Conservation (phyloP, 148 eudicot genomes). For the Oxyria digyna region DNA sequence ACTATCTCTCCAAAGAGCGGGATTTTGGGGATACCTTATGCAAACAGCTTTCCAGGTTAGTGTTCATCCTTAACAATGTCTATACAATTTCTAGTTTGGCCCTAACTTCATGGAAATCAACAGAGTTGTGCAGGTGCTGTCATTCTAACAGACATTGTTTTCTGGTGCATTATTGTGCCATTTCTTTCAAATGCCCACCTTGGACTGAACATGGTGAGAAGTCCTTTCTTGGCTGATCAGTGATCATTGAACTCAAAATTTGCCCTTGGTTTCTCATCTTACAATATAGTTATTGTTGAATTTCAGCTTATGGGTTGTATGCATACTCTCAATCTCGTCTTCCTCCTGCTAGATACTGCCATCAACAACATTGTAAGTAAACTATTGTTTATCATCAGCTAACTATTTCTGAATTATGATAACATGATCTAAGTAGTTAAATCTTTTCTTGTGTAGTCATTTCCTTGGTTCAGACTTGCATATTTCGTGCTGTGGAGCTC, state of each 20-base stretch:
- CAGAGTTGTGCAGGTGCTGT: constrained; percentile 70
- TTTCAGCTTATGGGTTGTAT: constrained; percentile 55
- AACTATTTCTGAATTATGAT: not conserved
- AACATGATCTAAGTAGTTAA: not conserved
- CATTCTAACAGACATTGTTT: constrained; percentile 46
- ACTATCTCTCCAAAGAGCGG: constrained; percentile 22
- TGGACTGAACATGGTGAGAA: constrained; percentile 36
- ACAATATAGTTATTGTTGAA: not conserved
- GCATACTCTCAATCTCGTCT: constrained; percentile 51
- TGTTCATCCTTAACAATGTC: not conserved
- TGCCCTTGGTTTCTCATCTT: not conserved
- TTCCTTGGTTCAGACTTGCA: constrained; percentile 58
- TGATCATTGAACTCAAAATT: not conserved
- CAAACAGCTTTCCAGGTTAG: constrained; percentile 46
- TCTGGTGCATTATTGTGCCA: constrained; percentile 66
- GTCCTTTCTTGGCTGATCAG: not conserved
- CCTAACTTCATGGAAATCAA: constrained; percentile 5
- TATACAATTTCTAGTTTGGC: not conserved
- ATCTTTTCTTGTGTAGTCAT: constrained; percentile 22
- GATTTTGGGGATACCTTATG: constrained; percentile 58
- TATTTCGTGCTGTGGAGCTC: constrained; percentile 68
- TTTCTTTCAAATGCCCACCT: constrained; percentile 37
- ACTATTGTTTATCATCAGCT: not conserved
- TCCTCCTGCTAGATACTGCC: constrained; percentile 54
- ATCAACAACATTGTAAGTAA: constrained; percentile 54